Evolutionary conservation across 495 filamentous ascomycete species (phyloP).

Genomic region (Ramalina intermedia): DNA sequence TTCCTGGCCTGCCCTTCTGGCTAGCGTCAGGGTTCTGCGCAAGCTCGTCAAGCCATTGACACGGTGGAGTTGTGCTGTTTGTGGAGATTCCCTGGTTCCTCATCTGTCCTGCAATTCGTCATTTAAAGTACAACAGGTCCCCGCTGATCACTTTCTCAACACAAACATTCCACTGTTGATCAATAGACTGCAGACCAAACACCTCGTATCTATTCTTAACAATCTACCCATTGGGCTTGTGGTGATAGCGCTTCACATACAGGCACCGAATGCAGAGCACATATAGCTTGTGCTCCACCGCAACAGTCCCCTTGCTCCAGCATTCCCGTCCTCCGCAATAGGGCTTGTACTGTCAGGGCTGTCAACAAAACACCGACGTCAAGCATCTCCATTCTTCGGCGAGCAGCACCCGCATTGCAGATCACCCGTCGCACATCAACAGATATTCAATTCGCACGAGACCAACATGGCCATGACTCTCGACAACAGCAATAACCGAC

Average conservation of each 20-base stretch:
- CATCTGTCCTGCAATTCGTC: too few relatives aligned
- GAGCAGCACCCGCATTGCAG: neutral
- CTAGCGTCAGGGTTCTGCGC: conserved; percentile 2
- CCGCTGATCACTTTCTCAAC: conserved; percentile 2
- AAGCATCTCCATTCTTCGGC: neutral
- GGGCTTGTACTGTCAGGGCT: too few relatives aligned
- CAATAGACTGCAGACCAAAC: too few relatives aligned
- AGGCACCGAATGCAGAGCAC: neutral
- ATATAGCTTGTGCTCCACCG: neutral
- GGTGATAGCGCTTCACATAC: too few relatives aligned
- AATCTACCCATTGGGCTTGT: too few relatives aligned
- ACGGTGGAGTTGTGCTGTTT: neutral
- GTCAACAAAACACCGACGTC: neutral
- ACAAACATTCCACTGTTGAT: too few relatives aligned
- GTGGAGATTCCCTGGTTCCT: too few relatives aligned
- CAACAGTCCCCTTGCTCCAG: neutral
- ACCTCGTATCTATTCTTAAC: too few relatives aligned
- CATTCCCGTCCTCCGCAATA: neutral
- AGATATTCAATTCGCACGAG: neutral
- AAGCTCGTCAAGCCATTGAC: conserved; percentile 5
- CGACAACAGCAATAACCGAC: conserved; percentile 77
- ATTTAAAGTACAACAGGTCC: neutral
- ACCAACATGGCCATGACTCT: conserved; percentile 49
- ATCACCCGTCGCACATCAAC: conserved; percentile 8
- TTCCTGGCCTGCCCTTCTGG: neutral